These are phyloP conservation scores for Coffea humblotiana DNA, from an alignment of 305 asterid genomes.

Conservation along the genomic window DNA sequence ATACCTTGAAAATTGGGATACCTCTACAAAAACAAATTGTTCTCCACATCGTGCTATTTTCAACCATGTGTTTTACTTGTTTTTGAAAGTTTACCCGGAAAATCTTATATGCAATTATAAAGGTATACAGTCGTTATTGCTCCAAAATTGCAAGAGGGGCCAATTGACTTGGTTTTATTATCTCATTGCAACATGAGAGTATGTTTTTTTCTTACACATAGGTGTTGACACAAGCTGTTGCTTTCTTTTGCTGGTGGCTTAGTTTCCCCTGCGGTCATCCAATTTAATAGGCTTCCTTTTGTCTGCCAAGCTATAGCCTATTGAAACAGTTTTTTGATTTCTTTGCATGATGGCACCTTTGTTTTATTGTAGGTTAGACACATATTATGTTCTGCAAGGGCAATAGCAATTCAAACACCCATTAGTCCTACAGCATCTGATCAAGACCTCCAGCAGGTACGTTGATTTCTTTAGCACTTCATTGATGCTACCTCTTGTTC, in stretches of 20 bases:
- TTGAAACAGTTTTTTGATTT: background rate
- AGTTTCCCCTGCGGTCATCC: background rate
- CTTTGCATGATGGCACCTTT: background rate
- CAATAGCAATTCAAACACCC: slow-evolving; percentile 87
- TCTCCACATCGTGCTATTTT: background rate
- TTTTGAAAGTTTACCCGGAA: background rate
- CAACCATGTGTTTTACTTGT: too few species aligned
- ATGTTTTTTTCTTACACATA: background rate
- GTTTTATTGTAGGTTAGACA: slow-evolving; percentile 67
- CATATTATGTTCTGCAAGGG: slow-evolving; percentile 88
- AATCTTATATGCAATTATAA: background rate
- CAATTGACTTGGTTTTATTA: background rate
- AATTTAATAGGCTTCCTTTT: background rate
- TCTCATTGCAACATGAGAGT: background rate
- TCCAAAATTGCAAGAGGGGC: background rate
- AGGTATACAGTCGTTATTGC: background rate
- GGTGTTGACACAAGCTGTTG: background rate
- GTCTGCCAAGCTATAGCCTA: background rate
- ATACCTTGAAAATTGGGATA: background rate
- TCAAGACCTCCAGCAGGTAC: slow-evolving; percentile 98
- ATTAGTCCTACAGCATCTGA: slow-evolving; percentile 90
- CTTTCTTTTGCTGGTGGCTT: background rate
- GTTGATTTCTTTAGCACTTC: slow-evolving; percentile 5
- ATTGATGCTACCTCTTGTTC: background rate
- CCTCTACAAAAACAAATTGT: background rate